Evolutionary conservation across 257 asterid genomes (phyloP).

Genomic region (Solanum pimpinellifolium): DNA sequence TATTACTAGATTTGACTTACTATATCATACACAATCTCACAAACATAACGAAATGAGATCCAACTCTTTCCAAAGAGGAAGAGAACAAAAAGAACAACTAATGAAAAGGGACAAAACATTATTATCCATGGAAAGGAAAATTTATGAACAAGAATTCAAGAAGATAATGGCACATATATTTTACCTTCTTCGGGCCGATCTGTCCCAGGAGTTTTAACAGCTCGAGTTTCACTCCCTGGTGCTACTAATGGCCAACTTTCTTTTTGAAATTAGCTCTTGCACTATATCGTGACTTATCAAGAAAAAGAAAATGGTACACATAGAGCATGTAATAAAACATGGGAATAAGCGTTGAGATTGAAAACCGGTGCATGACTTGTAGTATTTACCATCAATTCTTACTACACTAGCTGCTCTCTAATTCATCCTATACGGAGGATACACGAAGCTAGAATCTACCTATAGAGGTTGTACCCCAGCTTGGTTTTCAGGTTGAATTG

Average conservation of each 20-base stretch:
- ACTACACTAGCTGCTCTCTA: neutral
- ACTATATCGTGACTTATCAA: neutral
- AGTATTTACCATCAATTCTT: neutral
- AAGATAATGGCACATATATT: neutral
- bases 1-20: neutral
- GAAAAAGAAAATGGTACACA: neutral
- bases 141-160: neutral
- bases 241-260: neutral
- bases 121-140: neutral
- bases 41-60: neutral
- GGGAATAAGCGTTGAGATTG: neutral
- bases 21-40: neutral
- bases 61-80: neutral
- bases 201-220: conserved; percentile 68
- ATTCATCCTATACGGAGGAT: neutral
- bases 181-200: conserved; percentile 93
- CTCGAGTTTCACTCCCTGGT: too few relatives aligned
- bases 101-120: neutral
- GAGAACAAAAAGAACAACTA: neutral
- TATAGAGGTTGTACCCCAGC: conserved; percentile 38
- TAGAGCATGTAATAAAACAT: neutral
- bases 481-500: conserved; percentile 32
- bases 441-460: conserved; percentile 17
- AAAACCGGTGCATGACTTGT: neutral
- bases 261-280: neutral